Conservation (phyloP, 1,139 yeast species). For the Zygosaccharomyces sapae region DNA sequence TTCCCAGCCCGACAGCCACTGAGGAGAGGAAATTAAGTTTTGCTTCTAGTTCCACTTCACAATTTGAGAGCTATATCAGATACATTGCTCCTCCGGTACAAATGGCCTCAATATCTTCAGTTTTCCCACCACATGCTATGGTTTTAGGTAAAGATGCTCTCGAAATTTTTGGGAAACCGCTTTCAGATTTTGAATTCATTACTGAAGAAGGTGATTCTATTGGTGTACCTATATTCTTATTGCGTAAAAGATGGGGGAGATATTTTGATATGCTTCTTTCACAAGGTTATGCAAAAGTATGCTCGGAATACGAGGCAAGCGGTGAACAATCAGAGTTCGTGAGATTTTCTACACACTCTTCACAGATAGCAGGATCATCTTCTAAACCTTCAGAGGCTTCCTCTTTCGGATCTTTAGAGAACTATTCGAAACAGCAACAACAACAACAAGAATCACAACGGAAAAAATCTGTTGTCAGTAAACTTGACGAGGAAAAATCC, state of each 20-base stretch:
- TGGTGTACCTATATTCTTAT: conserved; percentile 54
- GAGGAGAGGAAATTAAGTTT: conserved; percentile 14
- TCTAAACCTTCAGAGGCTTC: conserved; percentile 14
- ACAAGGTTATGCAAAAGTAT: conserved; percentile 50
- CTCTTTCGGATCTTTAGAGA: conserved; percentile 37
- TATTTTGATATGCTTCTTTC: conserved; percentile 59
- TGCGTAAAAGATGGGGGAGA: conserved; percentile 72
- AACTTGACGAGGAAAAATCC: neutral
- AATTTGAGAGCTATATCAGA: conserved; percentile 68
- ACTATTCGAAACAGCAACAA: conserved; percentile 16
- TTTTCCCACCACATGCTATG: conserved; percentile 70
- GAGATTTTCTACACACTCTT: conserved; percentile 17
- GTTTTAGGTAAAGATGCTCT: conserved; percentile 72
- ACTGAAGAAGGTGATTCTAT: conserved; percentile 63
- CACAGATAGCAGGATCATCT: conserved; percentile 12
- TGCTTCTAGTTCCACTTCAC: conserved; percentile 25
- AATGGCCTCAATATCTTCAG: conserved; percentile 61
- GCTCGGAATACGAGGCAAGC: conserved; percentile 22
- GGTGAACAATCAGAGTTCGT: conserved; percentile 16
- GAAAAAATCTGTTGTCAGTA: conserved; percentile 2
- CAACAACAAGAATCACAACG: too few species aligned
- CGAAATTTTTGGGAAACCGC: conserved; percentile 58
- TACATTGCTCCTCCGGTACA: conserved; percentile 69
- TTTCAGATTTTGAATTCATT: conserved; percentile 68
- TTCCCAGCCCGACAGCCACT: neutral